Conservation (phyloP, 2,329 filamentous ascomycete species). For the Paracamarosporium sp. region DNA sequence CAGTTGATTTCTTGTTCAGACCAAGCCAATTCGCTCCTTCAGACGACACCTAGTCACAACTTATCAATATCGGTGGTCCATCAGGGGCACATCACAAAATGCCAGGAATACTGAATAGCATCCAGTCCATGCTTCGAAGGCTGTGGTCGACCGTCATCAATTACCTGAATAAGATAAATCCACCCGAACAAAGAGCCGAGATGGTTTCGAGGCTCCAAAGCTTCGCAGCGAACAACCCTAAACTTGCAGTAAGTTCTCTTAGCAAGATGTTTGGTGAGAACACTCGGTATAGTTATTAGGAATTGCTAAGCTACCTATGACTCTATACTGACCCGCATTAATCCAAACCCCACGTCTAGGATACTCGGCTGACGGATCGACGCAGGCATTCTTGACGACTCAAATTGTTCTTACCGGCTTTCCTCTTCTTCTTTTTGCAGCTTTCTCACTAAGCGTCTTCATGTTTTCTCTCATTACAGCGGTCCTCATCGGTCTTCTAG, state of each 20-base stretch:
- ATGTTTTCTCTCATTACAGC: conserved; percentile 68
- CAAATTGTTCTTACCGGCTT: conserved; percentile 71
- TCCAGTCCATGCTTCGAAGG: conserved; percentile 24
- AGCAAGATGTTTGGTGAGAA: background rate
- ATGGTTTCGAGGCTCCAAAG: conserved; percentile 60
- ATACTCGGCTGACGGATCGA: no score
- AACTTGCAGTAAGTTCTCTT: conserved; percentile 67
- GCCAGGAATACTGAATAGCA: conserved; percentile 30
- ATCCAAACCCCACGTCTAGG: no score
- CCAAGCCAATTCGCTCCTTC: no score
- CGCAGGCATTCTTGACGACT: conserved; percentile 70
- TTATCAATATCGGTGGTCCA: no score
- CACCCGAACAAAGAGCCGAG: conserved; percentile 66
- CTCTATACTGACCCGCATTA: no score
- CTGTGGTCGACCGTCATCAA: conserved; percentile 33
- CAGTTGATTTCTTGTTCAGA: no score
- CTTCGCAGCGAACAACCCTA: conserved; percentile 70
- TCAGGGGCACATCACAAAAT: conserved; percentile 22
- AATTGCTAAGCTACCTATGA: no score
- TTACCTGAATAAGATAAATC: conserved; percentile 61
- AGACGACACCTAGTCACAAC: background rate
- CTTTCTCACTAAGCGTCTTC: conserved; percentile 69
- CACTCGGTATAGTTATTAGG: no score
- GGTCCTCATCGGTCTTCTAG: conserved; percentile 59
- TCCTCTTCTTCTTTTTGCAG: conserved; percentile 71